These are phyloP conservation scores for Pestalotiopsis fici DNA, from an alignment of 2,329 filamentous ascomycete species.

Conservation along the genomic window DNA sequence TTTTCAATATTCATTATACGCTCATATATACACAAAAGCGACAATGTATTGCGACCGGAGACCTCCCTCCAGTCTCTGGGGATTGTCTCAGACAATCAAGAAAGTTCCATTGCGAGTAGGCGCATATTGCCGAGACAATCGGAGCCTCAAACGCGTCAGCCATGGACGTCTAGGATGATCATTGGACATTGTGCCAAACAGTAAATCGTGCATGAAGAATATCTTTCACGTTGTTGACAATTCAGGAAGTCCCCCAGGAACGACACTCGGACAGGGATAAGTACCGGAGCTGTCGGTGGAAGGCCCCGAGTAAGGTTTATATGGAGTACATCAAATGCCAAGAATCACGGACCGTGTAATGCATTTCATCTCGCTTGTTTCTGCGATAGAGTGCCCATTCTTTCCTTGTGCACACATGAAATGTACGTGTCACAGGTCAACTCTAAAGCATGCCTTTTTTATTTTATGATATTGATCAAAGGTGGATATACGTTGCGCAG, in stretches of 20 bases:
- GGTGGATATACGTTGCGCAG: too few relatives aligned
- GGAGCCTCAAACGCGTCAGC: neutral
- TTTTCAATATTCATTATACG: neutral
- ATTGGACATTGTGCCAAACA: neutral
- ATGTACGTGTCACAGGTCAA: neutral
- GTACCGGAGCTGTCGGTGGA: neutral
- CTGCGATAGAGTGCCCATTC: neutral
- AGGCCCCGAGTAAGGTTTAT: neutral
- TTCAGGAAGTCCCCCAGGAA: neutral
- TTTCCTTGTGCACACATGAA: neutral
- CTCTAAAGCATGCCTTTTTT: too few relatives aligned
- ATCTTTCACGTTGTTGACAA: neutral
- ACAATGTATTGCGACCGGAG: neutral
- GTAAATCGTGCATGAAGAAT: neutral
- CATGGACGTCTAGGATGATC: neutral
- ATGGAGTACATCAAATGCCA: neutral
- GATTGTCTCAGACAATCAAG: neutral
- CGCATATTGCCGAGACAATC: neutral
- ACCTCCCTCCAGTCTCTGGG: neutral
- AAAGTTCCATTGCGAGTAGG: too few relatives aligned
- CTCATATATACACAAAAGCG: neutral
- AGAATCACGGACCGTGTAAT: neutral
- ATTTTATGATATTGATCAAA: too few relatives aligned
- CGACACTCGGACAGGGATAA: neutral
- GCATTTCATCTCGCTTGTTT: neutral